A percentile compares a stretch with the other conserved stretches of the same genome.
These are phyloP conservation scores for Penicillium turbatum DNA, from an alignment of 495 filamentous ascomycete genomes.

Conservation along the genomic window DNA sequence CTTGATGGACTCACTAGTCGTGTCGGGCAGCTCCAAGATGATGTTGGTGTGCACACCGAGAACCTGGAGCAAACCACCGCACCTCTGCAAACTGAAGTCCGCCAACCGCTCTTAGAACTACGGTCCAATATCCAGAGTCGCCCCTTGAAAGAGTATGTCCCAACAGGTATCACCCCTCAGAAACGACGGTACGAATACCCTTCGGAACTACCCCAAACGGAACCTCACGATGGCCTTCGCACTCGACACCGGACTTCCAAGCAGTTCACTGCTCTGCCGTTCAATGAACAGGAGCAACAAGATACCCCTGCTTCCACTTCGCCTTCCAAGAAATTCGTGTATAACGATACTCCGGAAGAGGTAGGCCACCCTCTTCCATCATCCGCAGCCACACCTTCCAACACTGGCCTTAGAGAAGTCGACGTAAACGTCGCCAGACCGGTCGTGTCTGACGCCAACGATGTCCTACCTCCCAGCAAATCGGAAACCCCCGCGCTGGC, in stretches of 20 bases:
- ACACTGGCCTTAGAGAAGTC: constrained; percentile 52
- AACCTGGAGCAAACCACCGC: constrained; percentile 52
- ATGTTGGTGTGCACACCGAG: constrained; percentile 53
- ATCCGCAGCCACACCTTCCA: constrained; percentile 36
- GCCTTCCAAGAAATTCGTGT: constrained; percentile 40
- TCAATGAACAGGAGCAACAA: constrained; percentile 29
- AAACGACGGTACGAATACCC: constrained; percentile 74
- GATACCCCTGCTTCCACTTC: constrained; percentile 22
- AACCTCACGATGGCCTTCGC: constrained; percentile 62
- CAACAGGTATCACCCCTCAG: constrained; percentile 82
- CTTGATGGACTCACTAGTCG: constrained; percentile 58
- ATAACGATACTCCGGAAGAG: constrained; percentile 42
- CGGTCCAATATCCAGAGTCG: constrained; percentile 57
- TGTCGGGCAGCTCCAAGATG: constrained; percentile 57
- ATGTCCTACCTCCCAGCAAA: constrained; percentile 13
- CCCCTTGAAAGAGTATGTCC: constrained; percentile 67
- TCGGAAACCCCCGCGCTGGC: constrained; percentile 16
- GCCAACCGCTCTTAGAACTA: constrained; percentile 65
- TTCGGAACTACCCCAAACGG: constrained; percentile 69
- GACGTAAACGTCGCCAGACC: constrained; percentile 49
- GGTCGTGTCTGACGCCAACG: constrained; percentile 27
- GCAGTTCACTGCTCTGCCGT: constrained; percentile 35
- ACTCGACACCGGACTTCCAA: constrained; percentile 49
- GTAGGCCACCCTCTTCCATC: constrained; percentile 38
- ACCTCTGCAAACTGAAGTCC: constrained; percentile 55